These are phyloP conservation scores for Boechera divaricarpa DNA, from an alignment of 345 rosid species.

Conservation along the genomic window DNA sequence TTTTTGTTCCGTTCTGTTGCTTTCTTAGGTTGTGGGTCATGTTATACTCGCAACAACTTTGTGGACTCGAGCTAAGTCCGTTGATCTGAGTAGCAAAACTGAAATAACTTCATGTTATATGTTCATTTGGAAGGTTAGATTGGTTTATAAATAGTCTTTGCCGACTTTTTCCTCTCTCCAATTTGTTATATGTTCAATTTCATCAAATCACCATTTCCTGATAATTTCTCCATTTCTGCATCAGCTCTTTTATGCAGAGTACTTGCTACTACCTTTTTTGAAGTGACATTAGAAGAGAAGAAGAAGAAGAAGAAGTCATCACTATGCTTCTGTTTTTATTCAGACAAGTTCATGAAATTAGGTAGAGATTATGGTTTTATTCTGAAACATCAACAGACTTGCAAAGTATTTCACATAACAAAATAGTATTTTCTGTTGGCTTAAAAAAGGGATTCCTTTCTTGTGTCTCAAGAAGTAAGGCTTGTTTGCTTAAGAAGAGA, in stretches of 20 bases:
- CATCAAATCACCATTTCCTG: conserved; percentile 20
- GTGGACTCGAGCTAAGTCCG: conserved; percentile 78
- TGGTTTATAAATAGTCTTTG: conserved; percentile 2
- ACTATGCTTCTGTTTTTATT: conserved; percentile 18
- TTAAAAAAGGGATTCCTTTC: not conserved
- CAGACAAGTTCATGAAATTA: conserved; percentile 16
- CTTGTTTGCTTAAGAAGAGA: not conserved
- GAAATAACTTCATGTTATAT: conserved; percentile 90
- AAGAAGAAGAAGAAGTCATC: conserved; percentile 22
- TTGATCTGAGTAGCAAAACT: conserved; percentile 74
- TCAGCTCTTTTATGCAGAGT: conserved; percentile 96
- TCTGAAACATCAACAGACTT: conserved; percentile 2
- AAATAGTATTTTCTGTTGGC: not conserved
- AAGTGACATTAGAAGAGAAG: conserved; percentile 48
- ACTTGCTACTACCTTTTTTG: conserved; percentile 83
- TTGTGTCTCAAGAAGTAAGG: conserved; percentile 7
- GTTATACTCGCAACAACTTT: conserved; percentile 58
- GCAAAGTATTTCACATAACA: conserved; percentile 3
- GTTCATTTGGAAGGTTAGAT: conserved; percentile 93
- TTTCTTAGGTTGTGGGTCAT: conserved; percentile 75
- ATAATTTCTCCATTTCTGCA: conserved; percentile 13
- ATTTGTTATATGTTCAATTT: not conserved
- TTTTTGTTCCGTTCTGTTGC: not conserved
- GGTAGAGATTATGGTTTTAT: conserved; percentile 27
- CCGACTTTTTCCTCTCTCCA: not conserved